Conservation (phyloP, 176 grass and related monocot species). For the Carex parvula region DNA sequence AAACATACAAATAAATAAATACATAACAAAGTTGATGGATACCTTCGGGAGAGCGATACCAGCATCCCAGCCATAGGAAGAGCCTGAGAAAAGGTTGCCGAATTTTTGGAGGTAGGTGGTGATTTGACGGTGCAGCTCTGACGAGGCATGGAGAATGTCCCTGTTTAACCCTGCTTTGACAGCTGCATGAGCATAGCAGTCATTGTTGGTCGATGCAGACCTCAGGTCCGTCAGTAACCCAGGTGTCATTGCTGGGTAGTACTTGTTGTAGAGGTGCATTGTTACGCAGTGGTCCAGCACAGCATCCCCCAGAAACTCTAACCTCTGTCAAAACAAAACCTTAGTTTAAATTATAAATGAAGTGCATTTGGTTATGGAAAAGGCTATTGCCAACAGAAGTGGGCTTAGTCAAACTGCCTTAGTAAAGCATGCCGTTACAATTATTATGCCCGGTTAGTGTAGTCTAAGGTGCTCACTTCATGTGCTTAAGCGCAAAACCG, state of each 20-base stretch:
- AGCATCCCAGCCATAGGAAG: slow-evolving; percentile 73
- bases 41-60: slow-evolving; percentile 74
- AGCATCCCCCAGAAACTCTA: slow-evolving; percentile 85
- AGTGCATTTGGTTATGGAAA: neutral
- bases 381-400: neutral
- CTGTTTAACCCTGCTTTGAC: slow-evolving; percentile 67
- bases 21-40: neutral
- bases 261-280: slow-evolving; percentile 48
- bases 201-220: slow-evolving; percentile 74
- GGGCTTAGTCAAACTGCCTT: neutral
- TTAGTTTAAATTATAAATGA: neutral
- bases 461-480: neutral
- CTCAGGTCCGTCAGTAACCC: slow-evolving; percentile 65
- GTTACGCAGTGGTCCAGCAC: slow-evolving; percentile 66
- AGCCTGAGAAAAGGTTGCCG: slow-evolving; percentile 35
- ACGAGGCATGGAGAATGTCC: slow-evolving; percentile 63
- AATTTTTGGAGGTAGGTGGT: slow-evolving; percentile 38
- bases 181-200: slow-evolving; percentile 69
- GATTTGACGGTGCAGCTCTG: slow-evolving; percentile 42
- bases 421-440: neutral
- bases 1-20: neutral
- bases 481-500: neutral
- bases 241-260: slow-evolving; percentile 70
- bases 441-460: neutral
- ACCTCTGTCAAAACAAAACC: slow-evolving; percentile 40